Percentiles rank a stretch among this genome's conserved stretches.
phyloP scores from a whole-genome alignment of 2,329 filamentous ascomycete species.

The Leptosphaerulina australis region DNA sequence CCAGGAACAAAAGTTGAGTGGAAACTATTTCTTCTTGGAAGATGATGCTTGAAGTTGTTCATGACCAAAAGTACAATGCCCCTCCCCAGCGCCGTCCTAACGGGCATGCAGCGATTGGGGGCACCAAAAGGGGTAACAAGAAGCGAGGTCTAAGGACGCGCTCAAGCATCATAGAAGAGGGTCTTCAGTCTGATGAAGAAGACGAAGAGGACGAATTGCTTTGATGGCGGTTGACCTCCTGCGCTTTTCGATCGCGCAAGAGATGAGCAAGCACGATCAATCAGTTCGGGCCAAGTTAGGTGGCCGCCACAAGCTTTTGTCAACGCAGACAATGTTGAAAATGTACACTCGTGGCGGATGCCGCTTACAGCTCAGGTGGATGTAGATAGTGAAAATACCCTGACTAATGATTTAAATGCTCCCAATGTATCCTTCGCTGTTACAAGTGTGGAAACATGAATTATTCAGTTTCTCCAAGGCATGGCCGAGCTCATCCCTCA shows the following conservation, averaged over 20 bases:
- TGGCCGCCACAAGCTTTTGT: constrained; percentile 48
- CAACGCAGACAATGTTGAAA: background rate
- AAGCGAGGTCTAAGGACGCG: constrained; percentile 41
- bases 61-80: constrained; percentile 54
- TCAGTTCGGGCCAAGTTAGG: constrained; percentile 60
- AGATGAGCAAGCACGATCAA: constrained; percentile 7
- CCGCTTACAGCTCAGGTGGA: background rate
- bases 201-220: constrained; percentile 65
- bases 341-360: background rate
- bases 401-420: background rate
- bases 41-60: constrained; percentile 75
- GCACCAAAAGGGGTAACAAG: constrained; percentile 46
- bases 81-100: constrained; percentile 42
- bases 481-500: constrained; percentile 1
- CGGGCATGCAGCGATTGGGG: constrained; percentile 52
- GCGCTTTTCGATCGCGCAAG: constrained; percentile 39
- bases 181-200: constrained; percentile 64
- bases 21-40: constrained; percentile 99
- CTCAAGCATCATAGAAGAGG: constrained; percentile 56
- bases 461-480: background rate
- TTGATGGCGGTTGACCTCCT: constrained; percentile 69
- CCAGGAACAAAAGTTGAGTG: constrained; percentile 91
- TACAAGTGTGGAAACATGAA: background rate
- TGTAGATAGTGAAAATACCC: constrained; percentile 3
- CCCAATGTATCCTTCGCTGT: background rate